Percentiles rank a stretch among this genome's conserved stretches.
phyloP scores from a whole-genome alignment of 2,329 filamentous ascomycete species.

The Alternaria triticimaculans region DNA sequence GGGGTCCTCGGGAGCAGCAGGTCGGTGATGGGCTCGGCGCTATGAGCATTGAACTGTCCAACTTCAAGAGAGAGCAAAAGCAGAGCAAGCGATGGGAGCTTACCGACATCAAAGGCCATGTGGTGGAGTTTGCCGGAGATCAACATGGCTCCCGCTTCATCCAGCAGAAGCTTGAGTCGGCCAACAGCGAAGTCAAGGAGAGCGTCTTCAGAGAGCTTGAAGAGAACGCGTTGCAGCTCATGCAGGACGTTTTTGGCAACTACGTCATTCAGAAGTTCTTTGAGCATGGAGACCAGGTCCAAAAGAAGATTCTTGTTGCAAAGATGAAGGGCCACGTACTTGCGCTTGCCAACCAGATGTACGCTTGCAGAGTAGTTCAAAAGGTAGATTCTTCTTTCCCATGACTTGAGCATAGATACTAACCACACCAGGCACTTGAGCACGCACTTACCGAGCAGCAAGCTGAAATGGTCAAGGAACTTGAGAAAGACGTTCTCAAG shows the following conservation, averaged over 20 bases:
- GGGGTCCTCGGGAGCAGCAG: constrained; percentile 61
- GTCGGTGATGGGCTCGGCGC: constrained; percentile 60
- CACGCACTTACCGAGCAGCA: constrained; percentile 93
- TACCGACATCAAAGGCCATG: constrained; percentile 84
- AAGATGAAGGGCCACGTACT: constrained; percentile 88
- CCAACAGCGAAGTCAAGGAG: constrained; percentile 96
- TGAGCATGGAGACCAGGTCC: constrained; percentile 90
- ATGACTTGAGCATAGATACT: not conserved
- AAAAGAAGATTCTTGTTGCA: constrained; percentile 85
- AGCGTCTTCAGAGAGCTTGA: constrained; percentile 87
- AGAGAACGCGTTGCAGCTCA: constrained; percentile 82
- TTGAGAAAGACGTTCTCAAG: constrained; percentile 75
- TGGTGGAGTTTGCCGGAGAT: constrained; percentile 95
- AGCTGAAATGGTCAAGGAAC: constrained; percentile 79
- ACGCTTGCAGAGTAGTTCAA: constrained; percentile 94
- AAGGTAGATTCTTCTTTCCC: constrained; percentile 65
- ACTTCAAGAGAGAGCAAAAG: constrained; percentile 79
- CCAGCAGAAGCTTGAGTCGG: constrained; percentile 87
- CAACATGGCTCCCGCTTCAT: constrained; percentile 96
- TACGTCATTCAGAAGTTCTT: constrained; percentile 99
- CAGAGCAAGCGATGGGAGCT: constrained; percentile 79
- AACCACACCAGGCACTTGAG: constrained; percentile 73
- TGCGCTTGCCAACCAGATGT: constrained; percentile 83
- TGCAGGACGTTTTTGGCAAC: constrained; percentile 97
- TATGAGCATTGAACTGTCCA: constrained; percentile 76